phyloP scores from a whole-genome alignment of 306 rosid genomes.

The Senna tora region DNA sequence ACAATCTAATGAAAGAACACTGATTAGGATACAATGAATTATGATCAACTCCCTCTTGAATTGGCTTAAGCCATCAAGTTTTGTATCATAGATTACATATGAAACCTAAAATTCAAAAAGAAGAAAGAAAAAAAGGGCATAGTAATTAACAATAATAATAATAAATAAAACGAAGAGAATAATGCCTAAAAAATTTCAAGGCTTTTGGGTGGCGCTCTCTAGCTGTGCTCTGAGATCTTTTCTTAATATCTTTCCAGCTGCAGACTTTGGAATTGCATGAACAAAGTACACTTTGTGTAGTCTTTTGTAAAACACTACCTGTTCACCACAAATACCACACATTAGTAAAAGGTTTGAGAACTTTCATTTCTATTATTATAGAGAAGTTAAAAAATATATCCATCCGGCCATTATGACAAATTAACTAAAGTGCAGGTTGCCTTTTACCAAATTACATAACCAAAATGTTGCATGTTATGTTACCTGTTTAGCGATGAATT shows the following conservation, averaged over 20 bases:
- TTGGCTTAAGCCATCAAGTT: slow-evolving; percentile 18
- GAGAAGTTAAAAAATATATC: background rate
- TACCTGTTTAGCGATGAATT: slow-evolving; percentile 78
- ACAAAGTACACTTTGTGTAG: slow-evolving; percentile 72
- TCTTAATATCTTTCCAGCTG: slow-evolving; percentile 84
- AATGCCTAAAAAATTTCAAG: slow-evolving; percentile 25
- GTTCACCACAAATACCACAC: slow-evolving; percentile 34
- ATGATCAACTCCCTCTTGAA: slow-evolving; percentile 15
- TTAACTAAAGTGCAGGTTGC: background rate
- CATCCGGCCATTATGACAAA: background rate
- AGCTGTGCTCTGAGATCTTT: slow-evolving; percentile 85
- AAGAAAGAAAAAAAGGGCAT: background rate
- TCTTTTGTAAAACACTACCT: slow-evolving; percentile 92
- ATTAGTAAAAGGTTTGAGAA: too few relatives aligned
- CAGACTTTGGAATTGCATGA: slow-evolving; percentile 82
- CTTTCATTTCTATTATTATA: too few relatives aligned
- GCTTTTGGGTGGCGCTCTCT: slow-evolving; percentile 29
- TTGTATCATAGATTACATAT: slow-evolving; percentile 10
- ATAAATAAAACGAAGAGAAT: slow-evolving; percentile 28
- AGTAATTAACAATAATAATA: slow-evolving; percentile 11
- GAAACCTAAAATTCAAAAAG: background rate
- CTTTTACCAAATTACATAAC: background rate
- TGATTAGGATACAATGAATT: slow-evolving; percentile 15
- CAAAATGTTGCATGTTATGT: slow-evolving; percentile 7
- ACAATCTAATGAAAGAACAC: background rate